These are phyloP conservation scores for Ceratocystis ficicola DNA, from an alignment of 2,329 filamentous ascomycete species.

Conservation along the genomic window DNA sequence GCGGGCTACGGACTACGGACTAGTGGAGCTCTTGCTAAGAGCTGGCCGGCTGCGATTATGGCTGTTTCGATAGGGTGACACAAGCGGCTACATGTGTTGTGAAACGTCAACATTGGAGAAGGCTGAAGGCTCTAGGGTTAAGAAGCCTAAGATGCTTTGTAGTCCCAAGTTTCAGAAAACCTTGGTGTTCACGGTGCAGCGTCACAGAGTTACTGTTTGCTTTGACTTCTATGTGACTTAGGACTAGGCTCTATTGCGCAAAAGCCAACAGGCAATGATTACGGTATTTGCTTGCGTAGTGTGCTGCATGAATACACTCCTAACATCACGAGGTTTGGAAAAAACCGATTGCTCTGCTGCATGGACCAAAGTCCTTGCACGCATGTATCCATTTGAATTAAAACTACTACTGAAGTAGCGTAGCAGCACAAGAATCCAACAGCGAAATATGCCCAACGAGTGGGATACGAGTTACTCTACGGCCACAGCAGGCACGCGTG, in stretches of 20 bases:
- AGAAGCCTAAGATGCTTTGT: neutral
- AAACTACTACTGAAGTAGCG: no score
- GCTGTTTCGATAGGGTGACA: conserved; percentile 3
- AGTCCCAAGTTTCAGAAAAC: neutral
- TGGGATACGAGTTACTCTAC: neutral
- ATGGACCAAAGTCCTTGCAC: conserved; percentile 19
- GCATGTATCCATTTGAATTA: neutral
- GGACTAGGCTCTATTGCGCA: neutral
- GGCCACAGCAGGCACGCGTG: neutral
- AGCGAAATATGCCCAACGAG: conserved; percentile 1
- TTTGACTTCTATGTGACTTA: neutral
- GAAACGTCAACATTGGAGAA: neutral
- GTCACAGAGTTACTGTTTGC: neutral
- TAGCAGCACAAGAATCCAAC: no score
- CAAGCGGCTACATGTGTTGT: neutral
- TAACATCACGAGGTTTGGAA: neutral
- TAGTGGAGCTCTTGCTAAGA: neutral
- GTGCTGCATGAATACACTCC: neutral
- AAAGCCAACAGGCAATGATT: no score
- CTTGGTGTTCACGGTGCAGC: neutral
- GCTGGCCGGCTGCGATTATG: neutral
- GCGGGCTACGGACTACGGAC: neutral
- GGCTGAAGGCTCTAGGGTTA: neutral
- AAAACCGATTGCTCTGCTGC: no score
- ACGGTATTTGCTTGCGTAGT: neutral